These are phyloP conservation scores for Dicorynia guianensis DNA, from an alignment of 306 rosid species.

Conservation along the genomic window DNA sequence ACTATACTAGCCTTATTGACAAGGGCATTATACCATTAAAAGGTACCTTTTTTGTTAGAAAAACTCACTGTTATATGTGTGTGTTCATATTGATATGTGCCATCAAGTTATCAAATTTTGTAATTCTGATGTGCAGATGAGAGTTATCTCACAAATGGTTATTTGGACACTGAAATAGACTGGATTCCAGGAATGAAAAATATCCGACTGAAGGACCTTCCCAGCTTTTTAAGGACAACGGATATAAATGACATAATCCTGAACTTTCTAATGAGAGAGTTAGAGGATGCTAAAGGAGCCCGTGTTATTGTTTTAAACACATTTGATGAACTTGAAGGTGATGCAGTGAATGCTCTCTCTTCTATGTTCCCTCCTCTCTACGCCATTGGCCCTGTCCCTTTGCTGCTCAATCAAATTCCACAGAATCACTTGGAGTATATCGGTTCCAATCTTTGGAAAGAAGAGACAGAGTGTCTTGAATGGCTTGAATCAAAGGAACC, in stretches of 20 bases:
- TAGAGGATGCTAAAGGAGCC: no score
- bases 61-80: no score
- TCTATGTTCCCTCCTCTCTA: no score
- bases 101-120: not conserved
- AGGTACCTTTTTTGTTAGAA: not conserved
- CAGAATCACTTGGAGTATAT: not conserved
- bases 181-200: conserved; percentile 40
- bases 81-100: no score
- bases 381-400: no score
- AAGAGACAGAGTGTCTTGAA: conserved; percentile 38
- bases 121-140: conserved; percentile 39
- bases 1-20: not conserved
- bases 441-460: conserved; percentile 47
- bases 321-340: no score
- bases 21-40: not conserved
- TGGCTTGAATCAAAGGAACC: conserved; percentile 46
- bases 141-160: conserved; percentile 37
- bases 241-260: not conserved
- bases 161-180: conserved; percentile 20
- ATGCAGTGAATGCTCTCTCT: no score
- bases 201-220: conserved; percentile 27
- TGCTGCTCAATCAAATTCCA: conserved; percentile 12
- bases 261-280: no score
- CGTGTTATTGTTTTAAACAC: no score
- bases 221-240: conserved; percentile 17